phyloP scores from a whole-genome alignment of 1,139 yeast genomes.

The Martiniozyma asiatica region DNA sequence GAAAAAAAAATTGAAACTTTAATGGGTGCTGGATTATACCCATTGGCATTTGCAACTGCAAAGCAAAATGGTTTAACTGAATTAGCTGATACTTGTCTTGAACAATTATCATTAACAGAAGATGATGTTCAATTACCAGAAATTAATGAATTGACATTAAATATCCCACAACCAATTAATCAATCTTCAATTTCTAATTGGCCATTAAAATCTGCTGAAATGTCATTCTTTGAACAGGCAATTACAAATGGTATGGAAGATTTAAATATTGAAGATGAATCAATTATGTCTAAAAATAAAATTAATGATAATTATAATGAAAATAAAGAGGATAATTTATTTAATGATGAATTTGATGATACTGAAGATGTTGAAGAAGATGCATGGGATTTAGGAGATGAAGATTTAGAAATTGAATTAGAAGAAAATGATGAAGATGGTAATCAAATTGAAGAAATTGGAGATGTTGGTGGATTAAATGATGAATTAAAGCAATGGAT shows the following conservation, averaged over 20 bases:
- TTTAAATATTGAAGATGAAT: constrained; percentile 38
- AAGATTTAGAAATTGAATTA: constrained; percentile 46
- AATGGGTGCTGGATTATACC: constrained; percentile 67
- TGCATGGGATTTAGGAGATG: constrained; percentile 49
- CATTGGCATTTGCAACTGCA: constrained; percentile 90
- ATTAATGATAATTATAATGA: constrained; percentile 21
- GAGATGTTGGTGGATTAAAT: constrained; percentile 25
- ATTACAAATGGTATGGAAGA: constrained; percentile 67
- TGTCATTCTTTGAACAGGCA: constrained; percentile 79
- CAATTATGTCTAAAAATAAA: too few relatives aligned
- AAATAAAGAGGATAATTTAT: constrained; percentile 17
- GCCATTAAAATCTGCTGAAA: constrained; percentile 69
- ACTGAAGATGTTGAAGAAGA: constrained; percentile 37
- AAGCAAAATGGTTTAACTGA: constrained; percentile 74
- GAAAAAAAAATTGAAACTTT: constrained; percentile 67
- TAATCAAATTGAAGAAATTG: constrained; percentile 32
- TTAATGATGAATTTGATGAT: constrained; percentile 21
- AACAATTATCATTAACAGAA: constrained; percentile 53
- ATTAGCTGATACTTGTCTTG: constrained; percentile 58
- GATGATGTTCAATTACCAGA: constrained; percentile 59
- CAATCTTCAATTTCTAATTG: constrained; percentile 41
- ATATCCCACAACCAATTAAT: constrained; percentile 36
- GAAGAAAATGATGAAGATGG: constrained; percentile 53
- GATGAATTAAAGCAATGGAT: constrained; percentile 76
- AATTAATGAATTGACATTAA: constrained; percentile 25